Evolutionary conservation across 768 basidiomycete genomes (phyloP), one percentile per base, ranked within the genome.

Genomic region (Panaeolus papilionaceus): DNA sequence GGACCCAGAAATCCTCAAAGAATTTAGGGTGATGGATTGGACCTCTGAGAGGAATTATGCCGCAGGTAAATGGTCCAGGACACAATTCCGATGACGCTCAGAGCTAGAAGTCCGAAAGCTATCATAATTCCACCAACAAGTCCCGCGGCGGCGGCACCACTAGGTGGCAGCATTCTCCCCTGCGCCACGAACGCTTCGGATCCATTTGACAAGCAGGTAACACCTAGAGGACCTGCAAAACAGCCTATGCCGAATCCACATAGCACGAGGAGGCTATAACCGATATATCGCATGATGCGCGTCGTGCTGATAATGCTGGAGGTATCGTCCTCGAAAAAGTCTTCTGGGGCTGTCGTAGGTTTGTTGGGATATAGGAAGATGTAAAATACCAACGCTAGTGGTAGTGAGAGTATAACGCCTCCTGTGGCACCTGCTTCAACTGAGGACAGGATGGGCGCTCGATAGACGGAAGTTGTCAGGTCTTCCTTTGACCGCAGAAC

Each of bases 261-360:
- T 10, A 71, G 42, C 2, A 62, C 69, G 42, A 70, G 71, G 4
- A 70, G 67, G 3, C 47, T 61, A 49, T 75, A 77, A 5, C 71
- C 70, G 0, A 64, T 65, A 54, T 72, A 71, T 18, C 67, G 64
- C 37, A 65, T 33, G 66, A 64, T 69, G 23, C 66, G 68, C 14
- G 63, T 64, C 2, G 37, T 45, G 9, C 37, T 42, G 23, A 63
- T 58, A 38, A 68, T 61, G 44, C 70, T 66, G 20, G 71, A 67
- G 39, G 71, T 70, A 20, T 78, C 76, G 62, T 81, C 79, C n/a
- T 78, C 77, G 70, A 81, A 79, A 67, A 79, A 79, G 63, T 81
- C 79, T 42, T 78, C 78, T 4, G 73, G 72, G 2, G 74, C 69
- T 2, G 73, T 70, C 2, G 70, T 20, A 0, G 71, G 69, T 44